phyloP scores from a whole-genome alignment of 176 grass and related monocot genomes.

The Chrysopogon serrulatus region DNA sequence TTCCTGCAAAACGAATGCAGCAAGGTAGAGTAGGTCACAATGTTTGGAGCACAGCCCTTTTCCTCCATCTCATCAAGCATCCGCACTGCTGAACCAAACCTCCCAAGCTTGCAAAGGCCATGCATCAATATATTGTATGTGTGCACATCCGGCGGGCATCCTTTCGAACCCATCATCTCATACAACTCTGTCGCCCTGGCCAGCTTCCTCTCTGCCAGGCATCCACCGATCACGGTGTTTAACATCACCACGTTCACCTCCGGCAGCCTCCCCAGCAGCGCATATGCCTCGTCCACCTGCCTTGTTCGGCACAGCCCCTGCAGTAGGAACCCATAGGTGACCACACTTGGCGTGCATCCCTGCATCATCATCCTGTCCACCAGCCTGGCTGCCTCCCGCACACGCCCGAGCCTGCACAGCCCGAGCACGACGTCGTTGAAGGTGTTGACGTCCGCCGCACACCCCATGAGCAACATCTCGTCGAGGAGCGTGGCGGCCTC shows the following conservation, averaged over 20 bases:
- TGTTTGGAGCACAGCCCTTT: conserved; percentile 50
- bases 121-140: conserved; percentile 75
- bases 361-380: conserved; percentile 76
- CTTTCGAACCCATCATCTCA: conserved; percentile 51
- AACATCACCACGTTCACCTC: conserved; percentile 67
- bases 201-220: conserved; percentile 43
- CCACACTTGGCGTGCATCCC: conserved; percentile 40
- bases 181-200: conserved; percentile 60
- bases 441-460: conserved; percentile 57
- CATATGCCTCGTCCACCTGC: conserved; percentile 52
- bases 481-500: conserved; percentile 68
- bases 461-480: conserved; percentile 89
- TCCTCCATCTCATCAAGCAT: conserved; percentile 66
- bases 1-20: conserved; percentile 62
- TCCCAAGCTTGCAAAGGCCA: conserved; percentile 70
- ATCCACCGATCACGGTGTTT: conserved; percentile 82
- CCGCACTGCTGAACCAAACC: conserved; percentile 46
- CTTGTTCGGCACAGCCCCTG: conserved; percentile 50
- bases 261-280: conserved; percentile 48
- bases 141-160: conserved; percentile 55
- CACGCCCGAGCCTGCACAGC: conserved; percentile 45
- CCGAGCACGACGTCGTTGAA: conserved; percentile 64
- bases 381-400: conserved; percentile 59
- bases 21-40: conserved; percentile 69
- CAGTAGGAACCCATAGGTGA: conserved; percentile 75